These are phyloP conservation scores for Fusarium albidum DNA, from an alignment of 2,329 filamentous ascomycete species.

Conservation along the genomic window DNA sequence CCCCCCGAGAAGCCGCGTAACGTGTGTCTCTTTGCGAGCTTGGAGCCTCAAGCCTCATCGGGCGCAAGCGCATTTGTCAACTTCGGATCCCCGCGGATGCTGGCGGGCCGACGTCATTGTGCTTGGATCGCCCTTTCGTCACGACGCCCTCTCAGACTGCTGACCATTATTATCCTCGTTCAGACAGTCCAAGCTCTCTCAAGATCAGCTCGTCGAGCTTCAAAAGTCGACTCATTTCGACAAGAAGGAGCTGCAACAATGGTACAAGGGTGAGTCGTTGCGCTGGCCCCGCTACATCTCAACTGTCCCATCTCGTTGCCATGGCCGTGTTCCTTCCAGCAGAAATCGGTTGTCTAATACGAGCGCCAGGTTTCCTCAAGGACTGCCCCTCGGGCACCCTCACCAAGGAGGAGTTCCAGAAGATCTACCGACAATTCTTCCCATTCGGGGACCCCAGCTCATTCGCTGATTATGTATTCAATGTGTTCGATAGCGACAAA, in stretches of 20 bases:
- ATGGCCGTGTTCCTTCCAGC: not conserved
- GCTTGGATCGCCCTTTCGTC: conserved; percentile 12
- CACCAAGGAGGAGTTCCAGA: conserved; percentile 98
- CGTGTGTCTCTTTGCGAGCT: conserved; percentile 10
- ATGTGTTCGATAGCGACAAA: conserved; percentile 97
- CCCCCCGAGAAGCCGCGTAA: conserved; percentile 3
- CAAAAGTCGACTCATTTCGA: conserved; percentile 98
- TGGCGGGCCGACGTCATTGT: conserved; percentile 39
- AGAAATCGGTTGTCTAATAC: conserved; percentile 22
- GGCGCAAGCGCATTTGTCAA: conserved; percentile 34
- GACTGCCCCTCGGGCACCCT: conserved; percentile 97
- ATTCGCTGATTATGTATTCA: conserved; percentile 99
- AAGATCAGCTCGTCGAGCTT: conserved; percentile 93
- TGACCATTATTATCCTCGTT: conserved; percentile 26
- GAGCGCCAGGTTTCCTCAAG: conserved; percentile 84
- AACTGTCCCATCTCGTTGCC: not conserved
- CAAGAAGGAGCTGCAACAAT: conserved; percentile 99
- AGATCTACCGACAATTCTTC: conserved; percentile 99
- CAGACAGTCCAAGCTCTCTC: conserved; percentile 98
- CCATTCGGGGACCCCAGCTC: conserved; percentile 97
- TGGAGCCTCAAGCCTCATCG: conserved; percentile 19
- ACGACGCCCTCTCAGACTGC: conserved; percentile 23
- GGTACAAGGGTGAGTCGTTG: conserved; percentile 87
- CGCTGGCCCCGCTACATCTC: conserved; percentile 6
- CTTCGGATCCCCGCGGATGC: conserved; percentile 31